Percentiles rank a stretch among this genome's conserved stretches.
These are phyloP conservation scores for Medicago truncatula DNA, from an alignment of 306 rosid species.

Conservation along the genomic window MtrunA17r5.0-ANR NC_053045.1:609501-610000, in stretches of 20 bases:
- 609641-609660: slow-evolving; percentile 2
- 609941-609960: slow-evolving; percentile 95
- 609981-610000: slow-evolving; percentile 19
- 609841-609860: background rate
- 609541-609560: background rate
- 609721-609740: background rate
- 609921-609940: slow-evolving; percentile 91
- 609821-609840: slow-evolving; percentile 15
- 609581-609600: background rate
- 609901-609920: slow-evolving; percentile 70
- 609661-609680: background rate
- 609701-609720: background rate
- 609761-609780: slow-evolving; percentile 14
- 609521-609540: background rate
- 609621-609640: background rate
- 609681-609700: background rate
- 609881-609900: slow-evolving; percentile 66
- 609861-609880: slow-evolving; percentile 13
- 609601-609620: background rate
- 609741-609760: background rate
- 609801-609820: slow-evolving; percentile 8
- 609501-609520: background rate
- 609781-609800: slow-evolving; percentile 27
- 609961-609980: slow-evolving; percentile 97
- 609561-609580: background rate